These are phyloP conservation scores for Trichoderma pleuroti DNA, from an alignment of 2,329 filamentous ascomycete genomes.

Conservation along the genomic window DNA sequence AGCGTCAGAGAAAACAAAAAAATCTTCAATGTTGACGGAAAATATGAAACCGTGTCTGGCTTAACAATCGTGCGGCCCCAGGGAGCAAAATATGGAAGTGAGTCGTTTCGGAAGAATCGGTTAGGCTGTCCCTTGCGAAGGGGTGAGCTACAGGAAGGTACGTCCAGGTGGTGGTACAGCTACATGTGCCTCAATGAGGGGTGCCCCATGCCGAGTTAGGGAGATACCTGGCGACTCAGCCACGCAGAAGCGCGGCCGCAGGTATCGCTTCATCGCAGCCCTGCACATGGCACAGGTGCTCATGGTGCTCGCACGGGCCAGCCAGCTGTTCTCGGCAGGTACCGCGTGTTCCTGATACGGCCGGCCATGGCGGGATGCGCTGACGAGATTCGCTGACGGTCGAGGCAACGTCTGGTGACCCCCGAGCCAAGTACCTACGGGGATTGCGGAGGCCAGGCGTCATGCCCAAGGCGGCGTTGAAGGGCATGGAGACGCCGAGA, in stretches of 20 bases:
- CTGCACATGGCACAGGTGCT: constrained; percentile 4
- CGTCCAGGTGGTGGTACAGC: background rate
- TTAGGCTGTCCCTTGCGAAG: constrained; percentile 9
- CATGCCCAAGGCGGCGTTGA: background rate
- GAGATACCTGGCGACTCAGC: background rate
- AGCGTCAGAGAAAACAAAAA: background rate
- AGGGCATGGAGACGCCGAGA: background rate
- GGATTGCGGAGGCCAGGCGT: background rate
- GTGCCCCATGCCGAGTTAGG: constrained; percentile 5
- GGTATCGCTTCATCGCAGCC: constrained; percentile 9
- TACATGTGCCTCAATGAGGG: constrained; percentile 9
- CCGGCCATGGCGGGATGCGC: constrained; percentile 12
- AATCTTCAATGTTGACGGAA: background rate
- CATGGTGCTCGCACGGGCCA: constrained; percentile 12
- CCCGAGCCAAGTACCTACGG: background rate
- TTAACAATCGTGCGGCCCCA: constrained; percentile 12
- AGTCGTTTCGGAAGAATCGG: constrained; percentile 19
- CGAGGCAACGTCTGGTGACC: constrained; percentile 7
- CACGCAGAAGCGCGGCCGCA: background rate
- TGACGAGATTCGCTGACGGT: constrained; percentile 18
- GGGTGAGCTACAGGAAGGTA: constrained; percentile 12
- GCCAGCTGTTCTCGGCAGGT: constrained; percentile 9
- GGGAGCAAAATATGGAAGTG: constrained; percentile 5
- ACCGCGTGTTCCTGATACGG: constrained; percentile 17
- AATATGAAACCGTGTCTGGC: constrained; percentile 4